Conservation (phyloP, 2,329 filamentous ascomycete species). For the Aspergillus sp. region DNA sequence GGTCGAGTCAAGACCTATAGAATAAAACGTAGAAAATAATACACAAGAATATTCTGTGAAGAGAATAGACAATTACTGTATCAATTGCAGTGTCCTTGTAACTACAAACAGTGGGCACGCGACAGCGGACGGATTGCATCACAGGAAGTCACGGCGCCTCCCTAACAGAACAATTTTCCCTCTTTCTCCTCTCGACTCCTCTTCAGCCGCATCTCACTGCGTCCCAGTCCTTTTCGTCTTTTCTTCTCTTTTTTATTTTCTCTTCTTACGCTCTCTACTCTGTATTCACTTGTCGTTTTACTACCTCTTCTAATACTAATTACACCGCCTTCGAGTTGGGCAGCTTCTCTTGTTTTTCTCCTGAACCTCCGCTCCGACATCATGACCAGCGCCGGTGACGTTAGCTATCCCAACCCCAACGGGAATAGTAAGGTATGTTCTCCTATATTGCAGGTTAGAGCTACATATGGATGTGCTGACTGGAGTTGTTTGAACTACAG, state of each 20-base stretch:
- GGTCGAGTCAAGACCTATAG: no score
- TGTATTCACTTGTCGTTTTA: neutral
- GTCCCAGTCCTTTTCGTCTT: no score
- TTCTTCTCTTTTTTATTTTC: neutral
- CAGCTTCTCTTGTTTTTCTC: constrained; percentile 8
- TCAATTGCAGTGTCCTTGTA: no score
- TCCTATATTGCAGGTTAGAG: neutral
- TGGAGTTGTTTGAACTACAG: constrained; percentile 4
- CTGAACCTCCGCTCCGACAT: constrained; percentile 10
- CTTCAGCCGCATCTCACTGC: no score
- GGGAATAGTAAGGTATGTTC: constrained; percentile 33
- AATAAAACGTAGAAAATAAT: no score
- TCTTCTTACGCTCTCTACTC: neutral
- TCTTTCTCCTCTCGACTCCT: no score
- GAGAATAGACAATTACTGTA: no score
- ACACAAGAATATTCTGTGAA: no score
- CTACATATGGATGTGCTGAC: constrained; percentile 10
- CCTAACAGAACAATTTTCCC: no score
- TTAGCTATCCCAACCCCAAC: constrained; percentile 33
- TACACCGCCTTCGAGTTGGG: constrained; percentile 3
- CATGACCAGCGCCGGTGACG: constrained; percentile 28
- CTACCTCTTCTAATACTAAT: neutral
- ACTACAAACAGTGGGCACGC: no score
- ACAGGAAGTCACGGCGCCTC: no score
- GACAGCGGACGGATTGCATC: no score